phyloP scores from a whole-genome alignment of 2,329 filamentous ascomycete species.

The Neoascochyta sp. region DNA sequence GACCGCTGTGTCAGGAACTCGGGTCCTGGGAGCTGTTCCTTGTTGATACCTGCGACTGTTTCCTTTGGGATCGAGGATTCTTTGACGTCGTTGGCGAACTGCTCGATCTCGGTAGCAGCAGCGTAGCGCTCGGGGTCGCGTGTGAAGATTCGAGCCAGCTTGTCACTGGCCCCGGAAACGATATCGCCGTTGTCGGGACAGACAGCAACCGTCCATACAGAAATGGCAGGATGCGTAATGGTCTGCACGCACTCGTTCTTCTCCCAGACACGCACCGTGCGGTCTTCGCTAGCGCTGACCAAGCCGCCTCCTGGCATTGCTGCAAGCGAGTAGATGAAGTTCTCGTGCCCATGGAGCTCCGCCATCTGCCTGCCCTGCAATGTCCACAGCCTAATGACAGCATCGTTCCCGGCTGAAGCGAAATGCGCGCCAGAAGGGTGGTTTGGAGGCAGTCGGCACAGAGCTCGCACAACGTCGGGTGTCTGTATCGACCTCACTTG shows the following conservation, averaged over 20 bases:
- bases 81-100: conserved; percentile 79
- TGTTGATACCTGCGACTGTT: conserved; percentile 73
- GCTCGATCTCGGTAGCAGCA: conserved; percentile 61
- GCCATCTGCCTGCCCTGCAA: conserved; percentile 71
- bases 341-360: conserved; percentile 83
- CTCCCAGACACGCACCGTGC: conserved; percentile 88
- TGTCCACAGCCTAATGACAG: conserved; percentile 82
- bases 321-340: conserved; percentile 86
- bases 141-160: conserved; percentile 79
- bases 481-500: conserved; percentile 63
- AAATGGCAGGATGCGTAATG: conserved; percentile 94
- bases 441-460: conserved; percentile 71
- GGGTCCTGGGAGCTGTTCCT: conserved; percentile 83
- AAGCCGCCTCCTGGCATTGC: conserved; percentile 78
- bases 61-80: conserved; percentile 84
- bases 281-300: conserved; percentile 87
- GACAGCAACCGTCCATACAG: conserved; percentile 88
- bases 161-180: conserved; percentile 88
- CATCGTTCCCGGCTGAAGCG: conserved; percentile 91
- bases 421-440: conserved; percentile 86
- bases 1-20: conserved; percentile 78
- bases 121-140: conserved; percentile 67
- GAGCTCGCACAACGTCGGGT: conserved; percentile 79
- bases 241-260: conserved; percentile 82
- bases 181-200: conserved; percentile 83